These are phyloP conservation scores for Podaxis mareebaensis DNA, from an alignment of 768 basidiomycete species.

Conservation along the genomic window DNA sequence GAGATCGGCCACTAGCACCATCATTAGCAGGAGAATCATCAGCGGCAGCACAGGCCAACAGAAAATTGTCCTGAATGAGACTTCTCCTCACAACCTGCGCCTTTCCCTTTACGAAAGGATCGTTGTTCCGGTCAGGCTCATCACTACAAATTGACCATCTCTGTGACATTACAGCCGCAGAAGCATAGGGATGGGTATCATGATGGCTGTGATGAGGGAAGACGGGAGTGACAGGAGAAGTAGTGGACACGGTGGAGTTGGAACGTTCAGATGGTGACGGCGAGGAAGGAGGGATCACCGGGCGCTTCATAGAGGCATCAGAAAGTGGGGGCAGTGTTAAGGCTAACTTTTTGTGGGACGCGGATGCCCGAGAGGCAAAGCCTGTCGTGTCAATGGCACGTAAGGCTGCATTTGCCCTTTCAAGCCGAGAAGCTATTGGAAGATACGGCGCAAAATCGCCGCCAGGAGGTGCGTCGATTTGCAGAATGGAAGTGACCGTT, in stretches of 20 bases:
- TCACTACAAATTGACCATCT: slow-evolving; percentile 11
- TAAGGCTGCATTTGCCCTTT: background rate
- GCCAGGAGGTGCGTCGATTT: slow-evolving; percentile 1
- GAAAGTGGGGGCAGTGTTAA: background rate
- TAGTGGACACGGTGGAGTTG: slow-evolving; percentile 9
- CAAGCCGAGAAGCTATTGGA: slow-evolving; percentile 6
- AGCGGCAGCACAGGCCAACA: slow-evolving; percentile 12
- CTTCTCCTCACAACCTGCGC: slow-evolving; percentile 9
- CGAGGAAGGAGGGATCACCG: slow-evolving; percentile 6
- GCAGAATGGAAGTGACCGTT: slow-evolving; percentile 1
- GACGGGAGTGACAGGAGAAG: slow-evolving; percentile 14
- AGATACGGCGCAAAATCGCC: slow-evolving; percentile 12
- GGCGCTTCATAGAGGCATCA: background rate
- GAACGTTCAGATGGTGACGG: slow-evolving; percentile 10
- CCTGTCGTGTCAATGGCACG: background rate
- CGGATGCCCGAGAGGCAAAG: background rate
- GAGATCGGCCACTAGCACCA: background rate
- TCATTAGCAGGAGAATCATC: slow-evolving; percentile 9
- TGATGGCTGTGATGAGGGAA: slow-evolving; percentile 1
- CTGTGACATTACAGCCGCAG: background rate
- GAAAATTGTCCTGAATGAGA: slow-evolving; percentile 7
- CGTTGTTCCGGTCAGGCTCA: slow-evolving; percentile 5
- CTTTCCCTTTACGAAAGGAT: slow-evolving; percentile 9
- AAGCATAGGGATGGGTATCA: slow-evolving; percentile 11
- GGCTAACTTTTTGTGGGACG: background rate